These are phyloP conservation scores for Diaporthe destruens DNA, from an alignment of 2,329 filamentous ascomycete species.

Conservation along the genomic window DNA sequence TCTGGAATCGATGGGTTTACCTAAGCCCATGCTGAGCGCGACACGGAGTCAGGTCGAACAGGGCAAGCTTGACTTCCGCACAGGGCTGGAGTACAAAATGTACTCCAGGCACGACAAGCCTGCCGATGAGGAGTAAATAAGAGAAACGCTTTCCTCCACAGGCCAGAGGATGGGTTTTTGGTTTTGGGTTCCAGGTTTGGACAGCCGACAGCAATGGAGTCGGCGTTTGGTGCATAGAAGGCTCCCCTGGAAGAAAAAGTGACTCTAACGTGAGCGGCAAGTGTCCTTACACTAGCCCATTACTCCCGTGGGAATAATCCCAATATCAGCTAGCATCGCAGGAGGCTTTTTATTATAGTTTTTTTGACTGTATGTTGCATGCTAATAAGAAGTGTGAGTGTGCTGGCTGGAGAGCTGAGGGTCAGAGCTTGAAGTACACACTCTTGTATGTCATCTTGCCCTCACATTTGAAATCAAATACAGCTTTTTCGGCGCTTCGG, in stretches of 20 bases:
- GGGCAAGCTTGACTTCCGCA: constrained; percentile 70
- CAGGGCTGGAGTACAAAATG: constrained; percentile 70
- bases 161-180: neutral
- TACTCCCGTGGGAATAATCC: neutral
- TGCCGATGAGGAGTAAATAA: constrained; percentile 50
- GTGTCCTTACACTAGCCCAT: neutral
- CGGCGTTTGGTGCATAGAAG: constrained; percentile 40
- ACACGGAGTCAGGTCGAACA: constrained; percentile 72
- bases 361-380: neutral
- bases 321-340: neutral
- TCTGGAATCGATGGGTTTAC: constrained; percentile 75
- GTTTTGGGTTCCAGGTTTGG: constrained; percentile 17
- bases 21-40: constrained; percentile 67
- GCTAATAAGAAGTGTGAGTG: neutral
- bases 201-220: constrained; percentile 42
- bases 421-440: neutral
- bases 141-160: neutral
- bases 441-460: neutral
- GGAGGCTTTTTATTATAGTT: neutral
- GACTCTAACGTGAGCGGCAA: neutral
- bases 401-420: no score
- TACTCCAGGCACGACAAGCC: constrained; percentile 71
- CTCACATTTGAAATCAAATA: neutral
- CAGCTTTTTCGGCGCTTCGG: no score
- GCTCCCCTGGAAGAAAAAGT: constrained; percentile 10